phyloP scores from a whole-genome alignment of 2,329 filamentous ascomycete genomes.

The Epichloe festucae region DNA sequence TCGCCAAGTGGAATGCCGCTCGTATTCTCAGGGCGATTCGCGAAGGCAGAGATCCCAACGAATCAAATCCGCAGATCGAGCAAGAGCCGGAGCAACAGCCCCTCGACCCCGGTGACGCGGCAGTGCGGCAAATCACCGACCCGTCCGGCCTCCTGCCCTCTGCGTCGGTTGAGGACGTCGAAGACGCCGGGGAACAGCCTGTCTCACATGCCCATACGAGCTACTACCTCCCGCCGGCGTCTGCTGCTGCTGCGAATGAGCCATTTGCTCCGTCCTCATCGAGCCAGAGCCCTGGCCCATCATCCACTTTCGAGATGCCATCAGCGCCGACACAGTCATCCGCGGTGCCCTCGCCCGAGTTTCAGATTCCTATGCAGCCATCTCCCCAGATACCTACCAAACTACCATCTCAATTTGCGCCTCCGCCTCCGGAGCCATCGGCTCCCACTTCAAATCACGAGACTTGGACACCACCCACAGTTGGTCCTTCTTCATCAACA shows the following conservation, averaged over 20 bases:
- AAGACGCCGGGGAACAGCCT: slow-evolving; percentile 29
- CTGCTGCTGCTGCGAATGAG: slow-evolving; percentile 8
- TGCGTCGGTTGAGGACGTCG: slow-evolving; percentile 39
- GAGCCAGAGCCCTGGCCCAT: slow-evolving; percentile 16
- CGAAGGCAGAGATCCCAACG: slow-evolving; percentile 83
- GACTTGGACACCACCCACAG: slow-evolving; percentile 8
- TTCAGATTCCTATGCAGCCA: slow-evolving; percentile 15
- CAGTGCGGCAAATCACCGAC: slow-evolving; percentile 38
- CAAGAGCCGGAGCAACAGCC: slow-evolving; percentile 22
- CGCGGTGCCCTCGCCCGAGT: slow-evolving; percentile 6
- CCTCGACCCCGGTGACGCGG: slow-evolving; percentile 52
- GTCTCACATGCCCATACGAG: slow-evolving; percentile 11
- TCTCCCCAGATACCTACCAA: slow-evolving; percentile 16
- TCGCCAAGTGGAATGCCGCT: slow-evolving; percentile 88
- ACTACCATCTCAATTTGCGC: slow-evolving; percentile 12
- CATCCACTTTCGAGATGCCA: slow-evolving; percentile 10
- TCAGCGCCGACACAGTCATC: slow-evolving; percentile 9
- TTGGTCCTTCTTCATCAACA: slow-evolving; percentile 2
- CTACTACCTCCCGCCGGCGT: slow-evolving; percentile 21
- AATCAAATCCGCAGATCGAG: slow-evolving; percentile 61
- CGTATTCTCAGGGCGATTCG: slow-evolving; percentile 85
- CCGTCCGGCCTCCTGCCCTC: slow-evolving; percentile 23
- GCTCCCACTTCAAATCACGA: slow-evolving; percentile 3
- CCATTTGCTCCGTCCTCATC: slow-evolving; percentile 23
- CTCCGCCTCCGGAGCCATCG: slow-evolving; percentile 11